Conservation (phyloP, 1,284 basidiomycete genomes). For the Sporisorium sorghi region DNA sequence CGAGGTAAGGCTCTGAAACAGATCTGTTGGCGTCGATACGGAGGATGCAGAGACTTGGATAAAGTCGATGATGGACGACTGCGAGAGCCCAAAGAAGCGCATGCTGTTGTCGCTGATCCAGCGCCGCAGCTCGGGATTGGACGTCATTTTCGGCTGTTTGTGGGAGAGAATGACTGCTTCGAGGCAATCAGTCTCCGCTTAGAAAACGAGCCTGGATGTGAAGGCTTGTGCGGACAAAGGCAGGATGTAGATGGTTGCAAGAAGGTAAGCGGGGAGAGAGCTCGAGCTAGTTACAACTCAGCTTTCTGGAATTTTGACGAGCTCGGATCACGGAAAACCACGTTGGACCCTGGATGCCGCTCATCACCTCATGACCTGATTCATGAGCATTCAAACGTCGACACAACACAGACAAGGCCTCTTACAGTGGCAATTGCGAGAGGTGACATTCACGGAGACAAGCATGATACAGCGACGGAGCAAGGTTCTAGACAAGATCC, state of each 20-base stretch:
- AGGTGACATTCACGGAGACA: background rate
- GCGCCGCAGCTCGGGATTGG: slow-evolving; percentile 48
- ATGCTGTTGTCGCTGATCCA: slow-evolving; percentile 65
- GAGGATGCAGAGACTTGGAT: slow-evolving; percentile 75
- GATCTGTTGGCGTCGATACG: slow-evolving; percentile 81
- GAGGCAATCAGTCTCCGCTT: background rate
- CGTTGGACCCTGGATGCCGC: slow-evolving; percentile 6
- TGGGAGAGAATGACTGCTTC: background rate
- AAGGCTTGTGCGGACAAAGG: background rate
- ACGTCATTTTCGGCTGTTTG: slow-evolving; percentile 10
- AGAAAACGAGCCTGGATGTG: too few relatives aligned
- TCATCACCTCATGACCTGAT: background rate
- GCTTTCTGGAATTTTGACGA: slow-evolving; percentile 2
- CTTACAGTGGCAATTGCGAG: too few relatives aligned
- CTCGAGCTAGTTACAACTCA: slow-evolving; percentile 3
- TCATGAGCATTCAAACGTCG: background rate
- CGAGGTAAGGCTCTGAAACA: slow-evolving; percentile 80
- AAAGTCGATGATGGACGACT: slow-evolving; percentile 60
- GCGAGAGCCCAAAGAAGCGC: slow-evolving; percentile 63
- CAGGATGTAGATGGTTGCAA: background rate
- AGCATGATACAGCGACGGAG: background rate
- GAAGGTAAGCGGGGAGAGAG: background rate
- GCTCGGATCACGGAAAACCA: slow-evolving; percentile 17
- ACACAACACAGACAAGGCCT: background rate
- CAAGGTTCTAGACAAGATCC: slow-evolving; percentile 19